Evolutionary conservation across 2,329 filamentous ascomycete species (phyloP).

Genomic region (Polytolypa hystricis): DNA sequence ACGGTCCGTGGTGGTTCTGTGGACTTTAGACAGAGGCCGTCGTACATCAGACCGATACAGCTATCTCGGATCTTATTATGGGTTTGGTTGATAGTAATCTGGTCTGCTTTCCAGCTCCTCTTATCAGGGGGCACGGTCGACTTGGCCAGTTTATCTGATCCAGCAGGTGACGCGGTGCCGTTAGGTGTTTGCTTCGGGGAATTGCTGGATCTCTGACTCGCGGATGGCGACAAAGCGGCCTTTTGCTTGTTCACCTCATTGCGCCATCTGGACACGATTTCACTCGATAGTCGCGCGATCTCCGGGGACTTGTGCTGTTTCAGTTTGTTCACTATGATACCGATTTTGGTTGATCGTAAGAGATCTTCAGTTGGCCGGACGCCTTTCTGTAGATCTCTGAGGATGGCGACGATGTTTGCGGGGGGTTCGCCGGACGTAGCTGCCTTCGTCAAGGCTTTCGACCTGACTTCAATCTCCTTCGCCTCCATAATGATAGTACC

Average conservation of each 20-base stretch:
- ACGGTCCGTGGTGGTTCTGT: slow-evolving; percentile 50
- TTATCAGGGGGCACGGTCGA: slow-evolving; percentile 56
- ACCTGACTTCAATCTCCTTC: slow-evolving; percentile 66
- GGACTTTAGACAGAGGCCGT: slow-evolving; percentile 70
- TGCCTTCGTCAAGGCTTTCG: slow-evolving; percentile 72
- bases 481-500: slow-evolving; percentile 67
- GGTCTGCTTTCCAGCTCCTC: slow-evolving; percentile 71
- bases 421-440: slow-evolving; percentile 62
- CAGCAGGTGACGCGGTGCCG: slow-evolving; percentile 43
- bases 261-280: slow-evolving; percentile 64
- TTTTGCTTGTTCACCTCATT: slow-evolving; percentile 40
- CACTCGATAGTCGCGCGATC: slow-evolving; percentile 63
- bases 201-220: slow-evolving; percentile 27
- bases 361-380: slow-evolving; percentile 80
- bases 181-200: slow-evolving; percentile 39
- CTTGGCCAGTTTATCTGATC: slow-evolving; percentile 39
- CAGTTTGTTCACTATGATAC: slow-evolving; percentile 76
- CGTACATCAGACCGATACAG: slow-evolving; percentile 86
- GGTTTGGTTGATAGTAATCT: slow-evolving; percentile 66
- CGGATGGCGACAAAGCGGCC: slow-evolving; percentile 28
- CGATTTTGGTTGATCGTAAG: slow-evolving; percentile 80
- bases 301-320: slow-evolving; percentile 65
- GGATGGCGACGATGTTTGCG: slow-evolving; percentile 58
- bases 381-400: slow-evolving; percentile 69
- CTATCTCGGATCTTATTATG: slow-evolving; percentile 64